phyloP scores from a whole-genome alignment of 306 rosid genomes.

The Quercus bicolor region DNA sequence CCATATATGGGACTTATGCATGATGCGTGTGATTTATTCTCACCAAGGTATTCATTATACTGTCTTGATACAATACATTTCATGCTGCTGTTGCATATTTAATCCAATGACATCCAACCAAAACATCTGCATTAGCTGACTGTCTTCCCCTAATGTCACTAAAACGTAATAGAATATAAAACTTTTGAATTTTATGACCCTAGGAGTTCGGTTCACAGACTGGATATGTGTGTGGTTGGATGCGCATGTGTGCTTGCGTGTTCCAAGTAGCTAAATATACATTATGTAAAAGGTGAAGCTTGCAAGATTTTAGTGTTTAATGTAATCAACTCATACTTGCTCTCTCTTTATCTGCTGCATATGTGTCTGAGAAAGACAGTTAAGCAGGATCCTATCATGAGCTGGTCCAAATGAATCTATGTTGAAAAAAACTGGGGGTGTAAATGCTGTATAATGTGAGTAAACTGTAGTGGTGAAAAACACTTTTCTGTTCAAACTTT shows the following conservation, averaged over 20 bases:
- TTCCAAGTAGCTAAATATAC: neutral
- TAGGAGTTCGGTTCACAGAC: neutral
- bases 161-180: neutral
- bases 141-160: neutral
- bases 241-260: neutral
- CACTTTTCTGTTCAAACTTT: neutral
- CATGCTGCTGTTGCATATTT: neutral
- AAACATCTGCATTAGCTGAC: neutral
- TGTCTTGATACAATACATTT: neutral
- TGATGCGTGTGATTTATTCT: constrained; percentile 1
- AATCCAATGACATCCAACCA: neutral
- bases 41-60: neutral
- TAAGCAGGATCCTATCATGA: neutral
- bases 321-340: neutral
- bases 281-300: neutral
- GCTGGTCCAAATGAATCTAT: neutral
- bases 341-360: neutral
- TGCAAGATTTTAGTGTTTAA: neutral
- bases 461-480: neutral
- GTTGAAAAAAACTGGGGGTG: neutral
- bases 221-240: too few relatives aligned
- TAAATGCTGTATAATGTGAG: neutral
- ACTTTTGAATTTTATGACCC: neutral
- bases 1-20: neutral
- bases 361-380: neutral